Evolutionary conservation across 2,329 filamentous ascomycete genomes (phyloP), one percentile per base, ranked within the genome.

Genomic region (Pseudopyrenochaeta lycopersici): DNA sequence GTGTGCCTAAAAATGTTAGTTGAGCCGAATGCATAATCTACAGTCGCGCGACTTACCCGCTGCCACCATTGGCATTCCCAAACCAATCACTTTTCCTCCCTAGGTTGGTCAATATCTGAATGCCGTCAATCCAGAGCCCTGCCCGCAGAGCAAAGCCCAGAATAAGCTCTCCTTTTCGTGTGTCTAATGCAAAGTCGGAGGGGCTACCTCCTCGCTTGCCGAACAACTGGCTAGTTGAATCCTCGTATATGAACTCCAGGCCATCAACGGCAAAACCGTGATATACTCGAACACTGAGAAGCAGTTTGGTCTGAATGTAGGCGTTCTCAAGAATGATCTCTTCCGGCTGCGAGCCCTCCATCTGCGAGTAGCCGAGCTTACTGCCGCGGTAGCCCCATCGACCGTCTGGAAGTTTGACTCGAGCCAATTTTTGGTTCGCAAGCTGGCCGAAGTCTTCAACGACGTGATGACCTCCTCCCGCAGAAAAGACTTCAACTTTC

Each of bases 201-300:
- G 83, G 77, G 58, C 88, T 88, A 7, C 89, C 90, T 11, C 89
- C 90, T 49, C 84, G 82, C 68, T 91, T 93, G 35, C 95, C 95
- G 79, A 99, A 96, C 3, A 97, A 75, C 71, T 97, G 92, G 49
- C 83, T 89, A 1, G 90, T 89, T 14, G 85, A 84, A 73, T 98
- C 92, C 68, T 98, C 94, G 70, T 97, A 98, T 54, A 90, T 82
- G 75, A 99, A 98, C 73, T 98, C 94, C 17, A 99, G 76, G 0
- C 95, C 95, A 72, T 96, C 90, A 11, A 98, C 71, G 3, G 89
- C 89, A 53, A 82, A 80, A 1, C 90, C 92, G 65, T 92, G 88
- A 69, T 92, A 96, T 12, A 96, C 82, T 54, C 87, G 84, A 51
- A 97, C 84, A 4, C 85, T 85, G 1, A 87, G 88, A 58, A 98